phyloP scores from a whole-genome alignment of 345 rosid species.

The Pugionium dolabratum region DNA sequence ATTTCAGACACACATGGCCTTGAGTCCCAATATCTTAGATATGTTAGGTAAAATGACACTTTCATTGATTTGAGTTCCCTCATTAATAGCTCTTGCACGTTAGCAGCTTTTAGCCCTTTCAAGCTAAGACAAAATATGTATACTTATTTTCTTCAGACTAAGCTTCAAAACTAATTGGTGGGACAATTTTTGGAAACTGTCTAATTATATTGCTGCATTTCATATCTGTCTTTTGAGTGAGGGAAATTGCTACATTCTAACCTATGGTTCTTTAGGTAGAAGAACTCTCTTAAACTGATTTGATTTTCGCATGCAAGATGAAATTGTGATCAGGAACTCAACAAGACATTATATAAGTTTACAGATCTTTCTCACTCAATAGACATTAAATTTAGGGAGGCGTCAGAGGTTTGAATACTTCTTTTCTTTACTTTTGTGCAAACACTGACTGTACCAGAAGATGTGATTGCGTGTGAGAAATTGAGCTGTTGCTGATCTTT shows the following conservation, averaged over 20 bases:
- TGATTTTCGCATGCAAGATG: constrained; percentile 6
- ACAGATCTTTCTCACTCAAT: constrained; percentile 31
- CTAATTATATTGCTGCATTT: constrained; percentile 24
- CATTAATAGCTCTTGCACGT: constrained; percentile 20
- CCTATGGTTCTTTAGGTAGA: not conserved
- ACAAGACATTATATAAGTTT: constrained; percentile 8
- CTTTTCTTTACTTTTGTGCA: not conserved
- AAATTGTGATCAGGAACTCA: constrained; percentile 21
- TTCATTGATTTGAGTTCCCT: constrained; percentile 33
- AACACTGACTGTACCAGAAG: constrained; percentile 47
- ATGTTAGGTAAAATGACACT: constrained; percentile 36
- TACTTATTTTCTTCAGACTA: constrained; percentile 14
- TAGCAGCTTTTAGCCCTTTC: constrained; percentile 13
- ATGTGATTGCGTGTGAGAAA: constrained; percentile 44
- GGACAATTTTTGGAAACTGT: constrained; percentile 18
- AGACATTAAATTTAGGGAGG: constrained; percentile 16
- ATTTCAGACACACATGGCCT: constrained; percentile 33
- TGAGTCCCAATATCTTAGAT: constrained; percentile 25
- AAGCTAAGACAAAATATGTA: constrained; percentile 25
- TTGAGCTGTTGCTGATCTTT: constrained; percentile 39
- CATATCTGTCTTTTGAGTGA: constrained; percentile 21
- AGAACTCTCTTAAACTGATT: constrained; percentile 3
- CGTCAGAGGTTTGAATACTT: not conserved
- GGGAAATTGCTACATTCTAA: not conserved
- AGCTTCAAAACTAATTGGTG: constrained; percentile 13